phyloP scores from a whole-genome alignment of 257 asterid genomes.

The Solanum lignicaule region DNA sequence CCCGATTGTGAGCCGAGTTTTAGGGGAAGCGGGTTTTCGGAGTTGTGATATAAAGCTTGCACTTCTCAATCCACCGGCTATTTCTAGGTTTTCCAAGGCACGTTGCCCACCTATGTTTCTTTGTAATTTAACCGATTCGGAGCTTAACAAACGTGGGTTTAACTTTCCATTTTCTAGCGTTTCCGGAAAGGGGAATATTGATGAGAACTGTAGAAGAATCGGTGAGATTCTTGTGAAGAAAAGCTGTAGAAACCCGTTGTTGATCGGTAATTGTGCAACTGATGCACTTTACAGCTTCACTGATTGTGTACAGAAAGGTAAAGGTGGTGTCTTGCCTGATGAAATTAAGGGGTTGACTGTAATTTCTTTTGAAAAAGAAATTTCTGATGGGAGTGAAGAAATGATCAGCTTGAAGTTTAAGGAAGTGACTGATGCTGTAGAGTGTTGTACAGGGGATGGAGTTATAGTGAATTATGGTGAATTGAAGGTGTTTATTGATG shows the following conservation, averaged over 20 bases:
- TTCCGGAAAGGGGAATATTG: conserved; percentile 20
- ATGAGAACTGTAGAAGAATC: conserved; percentile 53
- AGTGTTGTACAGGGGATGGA: conserved; percentile 41
- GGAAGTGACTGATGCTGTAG: conserved; percentile 29
- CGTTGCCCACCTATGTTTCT: conserved; percentile 47
- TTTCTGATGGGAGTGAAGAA: conserved; percentile 40
- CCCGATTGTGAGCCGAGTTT: conserved; percentile 83
- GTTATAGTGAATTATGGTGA: conserved; percentile 55
- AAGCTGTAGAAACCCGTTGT: conserved; percentile 50
- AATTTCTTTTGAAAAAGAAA: conserved; percentile 41
- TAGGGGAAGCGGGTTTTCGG: conserved; percentile 85
- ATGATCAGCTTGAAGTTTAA: conserved; percentile 35
- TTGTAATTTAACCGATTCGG: conserved; percentile 39
- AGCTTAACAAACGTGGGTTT: conserved; percentile 27
- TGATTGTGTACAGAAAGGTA: conserved; percentile 39
- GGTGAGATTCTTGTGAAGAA: conserved; percentile 40
- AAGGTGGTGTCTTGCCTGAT: conserved; percentile 36
- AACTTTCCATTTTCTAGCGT: conserved; percentile 48
- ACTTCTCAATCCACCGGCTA: conserved; percentile 54
- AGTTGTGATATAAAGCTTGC: conserved; percentile 68
- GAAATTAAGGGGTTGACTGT: conserved; percentile 43
- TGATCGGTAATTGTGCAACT: conserved; percentile 58
- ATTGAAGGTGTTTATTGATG: conserved; percentile 47
- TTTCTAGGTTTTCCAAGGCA: conserved; percentile 33
- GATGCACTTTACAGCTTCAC: conserved; percentile 41